phyloP scores from a whole-genome alignment of 2,329 filamentous ascomycete species.

The Macrophomina phaseolina region DNA sequence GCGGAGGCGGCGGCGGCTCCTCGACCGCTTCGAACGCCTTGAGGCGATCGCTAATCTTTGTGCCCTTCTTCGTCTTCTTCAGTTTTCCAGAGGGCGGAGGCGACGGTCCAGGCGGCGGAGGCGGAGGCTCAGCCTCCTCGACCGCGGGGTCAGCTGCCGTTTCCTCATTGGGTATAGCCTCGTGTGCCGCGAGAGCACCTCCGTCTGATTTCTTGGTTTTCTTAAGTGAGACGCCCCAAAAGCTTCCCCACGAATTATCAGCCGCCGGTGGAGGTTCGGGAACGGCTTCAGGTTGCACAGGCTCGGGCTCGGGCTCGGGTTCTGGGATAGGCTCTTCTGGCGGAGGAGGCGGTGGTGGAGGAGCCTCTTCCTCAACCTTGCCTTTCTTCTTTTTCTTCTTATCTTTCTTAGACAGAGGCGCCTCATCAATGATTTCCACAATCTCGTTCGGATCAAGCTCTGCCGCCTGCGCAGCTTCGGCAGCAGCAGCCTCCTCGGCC shows the following conservation, averaged over 20 bases:
- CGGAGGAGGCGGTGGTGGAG: conserved; percentile 27
- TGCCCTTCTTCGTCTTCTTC: conserved; percentile 37
- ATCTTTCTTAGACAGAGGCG: conserved; percentile 37
- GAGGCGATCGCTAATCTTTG: conserved; percentile 22
- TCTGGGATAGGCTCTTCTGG: conserved; percentile 33
- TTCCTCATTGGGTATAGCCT: conserved; percentile 22
- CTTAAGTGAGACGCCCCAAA: conserved; percentile 53
- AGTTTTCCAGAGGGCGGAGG: conserved; percentile 23
- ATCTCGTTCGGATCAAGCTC: conserved; percentile 31
- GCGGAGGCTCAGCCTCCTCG: conserved; percentile 32
- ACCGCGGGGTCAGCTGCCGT: conserved; percentile 25
- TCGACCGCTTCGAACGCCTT: conserved; percentile 26
- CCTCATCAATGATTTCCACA: conserved; percentile 26
- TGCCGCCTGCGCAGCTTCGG: conserved; percentile 1
- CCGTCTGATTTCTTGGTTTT: conserved; percentile 47
- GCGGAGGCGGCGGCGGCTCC: conserved; percentile 25
- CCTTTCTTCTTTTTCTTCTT: conserved; percentile 59
- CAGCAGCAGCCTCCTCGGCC: conserved; percentile 24
- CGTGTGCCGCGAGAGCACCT: conserved; percentile 26
- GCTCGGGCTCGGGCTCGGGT: conserved; percentile 36
- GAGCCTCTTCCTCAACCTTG: conserved; percentile 41
- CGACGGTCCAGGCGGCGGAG: conserved; percentile 12
- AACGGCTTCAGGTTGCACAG: conserved; percentile 29
- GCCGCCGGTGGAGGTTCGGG: conserved; percentile 31
- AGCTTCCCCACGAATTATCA: conserved; percentile 43